Evolutionary conservation across 495 filamentous ascomycete genomes (phyloP).

Genomic region (Aspergillus leporis): DNA sequence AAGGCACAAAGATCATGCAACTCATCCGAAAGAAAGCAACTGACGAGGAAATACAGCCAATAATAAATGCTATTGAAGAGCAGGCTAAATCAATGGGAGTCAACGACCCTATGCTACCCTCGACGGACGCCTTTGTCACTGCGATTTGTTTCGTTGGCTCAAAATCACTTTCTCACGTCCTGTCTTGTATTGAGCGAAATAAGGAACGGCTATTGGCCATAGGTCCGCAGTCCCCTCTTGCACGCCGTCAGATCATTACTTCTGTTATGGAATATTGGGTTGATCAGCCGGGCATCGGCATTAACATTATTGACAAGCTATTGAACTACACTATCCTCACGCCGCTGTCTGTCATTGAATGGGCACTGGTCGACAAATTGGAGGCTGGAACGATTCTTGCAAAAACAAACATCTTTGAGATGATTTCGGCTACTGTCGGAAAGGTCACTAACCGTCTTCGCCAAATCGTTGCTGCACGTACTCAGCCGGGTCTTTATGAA

Average conservation of each 20-base stretch:
- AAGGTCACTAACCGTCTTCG: constrained; percentile 91
- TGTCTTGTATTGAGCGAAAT: constrained; percentile 93
- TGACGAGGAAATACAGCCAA: constrained; percentile 75
- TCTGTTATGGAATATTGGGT: constrained; percentile 92
- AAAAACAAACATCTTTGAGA: constrained; percentile 78
- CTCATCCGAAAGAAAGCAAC: constrained; percentile 81
- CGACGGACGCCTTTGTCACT: constrained; percentile 91
- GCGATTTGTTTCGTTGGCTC: constrained; percentile 88
- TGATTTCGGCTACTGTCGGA: constrained; percentile 80
- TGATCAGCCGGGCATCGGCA: constrained; percentile 87
- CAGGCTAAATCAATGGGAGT: constrained; percentile 66
- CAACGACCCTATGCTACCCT: constrained; percentile 71
- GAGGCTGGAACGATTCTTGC: constrained; percentile 69
- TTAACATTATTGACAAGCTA: constrained; percentile 93
- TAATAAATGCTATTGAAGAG: constrained; percentile 75
- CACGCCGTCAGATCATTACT: constrained; percentile 82
- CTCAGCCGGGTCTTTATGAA: constrained; percentile 52
- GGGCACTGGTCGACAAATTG: constrained; percentile 70
- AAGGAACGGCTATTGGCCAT: constrained; percentile 86
- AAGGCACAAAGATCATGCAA: constrained; percentile 75
- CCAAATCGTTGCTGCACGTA: constrained; percentile 69
- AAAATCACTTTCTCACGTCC: constrained; percentile 93
- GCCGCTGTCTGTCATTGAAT: constrained; percentile 79
- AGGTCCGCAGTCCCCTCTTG: constrained; percentile 67
- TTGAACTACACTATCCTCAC: constrained; percentile 95